Conservation (phyloP, 345 rosid genomes). For the Bruguiera sexangula region DNA sequence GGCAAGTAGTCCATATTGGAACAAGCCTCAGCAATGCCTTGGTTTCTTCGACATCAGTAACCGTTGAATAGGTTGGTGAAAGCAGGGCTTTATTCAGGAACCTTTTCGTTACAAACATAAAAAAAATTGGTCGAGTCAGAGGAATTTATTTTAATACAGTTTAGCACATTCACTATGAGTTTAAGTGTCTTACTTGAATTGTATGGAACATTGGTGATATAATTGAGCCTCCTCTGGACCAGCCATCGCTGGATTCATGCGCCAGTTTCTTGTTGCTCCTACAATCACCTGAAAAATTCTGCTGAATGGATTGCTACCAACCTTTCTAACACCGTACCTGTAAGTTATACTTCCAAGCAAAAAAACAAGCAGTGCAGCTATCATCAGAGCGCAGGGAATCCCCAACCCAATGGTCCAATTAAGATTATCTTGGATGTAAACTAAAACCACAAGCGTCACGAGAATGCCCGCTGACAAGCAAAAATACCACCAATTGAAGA, state of each 20-base stretch:
- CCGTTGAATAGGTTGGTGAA: slow-evolving; percentile 8
- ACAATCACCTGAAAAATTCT: slow-evolving; percentile 22
- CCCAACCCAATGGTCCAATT: slow-evolving; percentile 30
- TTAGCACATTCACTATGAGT: background rate
- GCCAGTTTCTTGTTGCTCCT: slow-evolving; percentile 17
- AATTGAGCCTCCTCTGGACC: slow-evolving; percentile 9
- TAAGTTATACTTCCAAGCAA: slow-evolving; percentile 24
- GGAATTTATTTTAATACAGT: background rate
- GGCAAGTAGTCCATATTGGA: slow-evolving; percentile 27
- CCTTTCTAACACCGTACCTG: slow-evolving; percentile 11
- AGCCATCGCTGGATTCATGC: slow-evolving; percentile 13
- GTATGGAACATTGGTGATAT: slow-evolving; percentile 4
- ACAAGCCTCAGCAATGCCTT: slow-evolving; percentile 25
- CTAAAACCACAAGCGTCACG: slow-evolving; percentile 8
- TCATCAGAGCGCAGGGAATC: slow-evolving; percentile 25
- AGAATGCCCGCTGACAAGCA: slow-evolving; percentile 14
- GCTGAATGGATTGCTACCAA: slow-evolving; percentile 16
- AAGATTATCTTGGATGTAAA: slow-evolving; percentile 29
- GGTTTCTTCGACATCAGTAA: slow-evolving; percentile 21
- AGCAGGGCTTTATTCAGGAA: slow-evolving; percentile 26
- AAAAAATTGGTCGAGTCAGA: background rate
- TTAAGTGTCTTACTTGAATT: slow-evolving; percentile 24
- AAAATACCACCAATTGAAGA: slow-evolving; percentile 31
- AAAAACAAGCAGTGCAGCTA: slow-evolving; percentile 16
- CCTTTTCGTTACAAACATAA: slow-evolving; percentile 4